Percentiles rank a stretch among this genome's conserved stretches.
phyloP scores from a whole-genome alignment of 2,329 filamentous ascomycete species.

The Beauveria bassiana region DNA sequence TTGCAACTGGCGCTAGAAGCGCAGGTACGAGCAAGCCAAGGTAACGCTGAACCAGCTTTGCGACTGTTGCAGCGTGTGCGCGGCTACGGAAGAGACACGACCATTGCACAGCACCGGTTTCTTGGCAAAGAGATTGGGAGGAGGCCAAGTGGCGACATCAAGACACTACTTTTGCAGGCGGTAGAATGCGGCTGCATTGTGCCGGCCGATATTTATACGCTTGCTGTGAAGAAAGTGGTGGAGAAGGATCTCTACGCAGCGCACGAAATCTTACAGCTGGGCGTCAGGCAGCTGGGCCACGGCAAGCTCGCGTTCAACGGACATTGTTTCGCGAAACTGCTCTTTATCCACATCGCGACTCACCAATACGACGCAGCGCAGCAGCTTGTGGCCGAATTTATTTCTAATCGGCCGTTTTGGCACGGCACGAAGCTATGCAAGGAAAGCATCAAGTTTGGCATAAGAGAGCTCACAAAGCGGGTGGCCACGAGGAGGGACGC shows the following conservation, averaged over 20 bases:
- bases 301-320: conserved; percentile 29
- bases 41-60: not conserved
- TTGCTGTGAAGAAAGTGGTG: conserved; percentile 25
- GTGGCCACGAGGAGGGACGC: conserved; percentile 12
- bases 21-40: not conserved
- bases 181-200: conserved; percentile 21
- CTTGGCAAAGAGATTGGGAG: not conserved
- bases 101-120: not conserved
- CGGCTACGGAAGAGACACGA: not conserved
- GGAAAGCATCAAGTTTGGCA: conserved; percentile 30
- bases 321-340: conserved; percentile 30
- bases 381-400: conserved; percentile 24
- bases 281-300: conserved; percentile 28
- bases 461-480: conserved; percentile 26
- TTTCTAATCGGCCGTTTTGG: conserved; percentile 26
- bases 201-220: conserved; percentile 29
- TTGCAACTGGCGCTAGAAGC: not conserved
- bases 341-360: conserved; percentile 26
- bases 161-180: not conserved
- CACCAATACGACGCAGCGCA: conserved; percentile 24
- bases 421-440: conserved; percentile 29
- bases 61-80: not conserved
- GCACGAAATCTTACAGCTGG: conserved; percentile 26
- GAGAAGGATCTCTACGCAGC: conserved; percentile 23
- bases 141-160: not conserved